phyloP scores from a whole-genome alignment of 2,329 filamentous ascomycete genomes.

The Blastomyces silverae region DNA sequence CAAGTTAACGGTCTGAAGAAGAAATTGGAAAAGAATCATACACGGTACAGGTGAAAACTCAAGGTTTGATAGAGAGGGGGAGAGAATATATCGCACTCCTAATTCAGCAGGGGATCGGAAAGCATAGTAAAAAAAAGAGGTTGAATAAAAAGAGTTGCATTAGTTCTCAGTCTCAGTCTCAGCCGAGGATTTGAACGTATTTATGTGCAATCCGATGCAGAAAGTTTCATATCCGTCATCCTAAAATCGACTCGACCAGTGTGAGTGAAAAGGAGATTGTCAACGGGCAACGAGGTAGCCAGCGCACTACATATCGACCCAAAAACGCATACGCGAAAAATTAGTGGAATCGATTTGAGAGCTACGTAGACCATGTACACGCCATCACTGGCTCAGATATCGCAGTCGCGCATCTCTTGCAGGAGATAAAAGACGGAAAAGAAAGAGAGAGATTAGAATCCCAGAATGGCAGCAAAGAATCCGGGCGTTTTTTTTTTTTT shows the following conservation, averaged over 20 bases:
- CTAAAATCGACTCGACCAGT: background rate
- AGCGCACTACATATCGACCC: background rate
- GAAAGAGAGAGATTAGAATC: background rate
- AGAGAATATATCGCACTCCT: slow-evolving; percentile 10
- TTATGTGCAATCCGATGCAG: background rate
- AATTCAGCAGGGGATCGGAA: slow-evolving; percentile 9
- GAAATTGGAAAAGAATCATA: slow-evolving; percentile 3
- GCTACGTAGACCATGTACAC: background rate
- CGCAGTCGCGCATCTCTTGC: background rate
- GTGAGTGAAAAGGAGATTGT: background rate
- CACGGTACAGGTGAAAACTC: slow-evolving; percentile 4
- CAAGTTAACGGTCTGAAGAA: slow-evolving; percentile 4
- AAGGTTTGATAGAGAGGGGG: background rate
- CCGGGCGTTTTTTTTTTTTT: background rate
- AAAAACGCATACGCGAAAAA: background rate
- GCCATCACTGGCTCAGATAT: background rate
- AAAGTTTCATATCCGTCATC: slow-evolving; percentile 6
- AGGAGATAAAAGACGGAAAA: background rate
- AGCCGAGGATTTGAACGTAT: background rate
- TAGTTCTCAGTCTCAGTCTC: slow-evolving; percentile 10
- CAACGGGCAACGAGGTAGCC: background rate
- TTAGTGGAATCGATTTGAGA: background rate
- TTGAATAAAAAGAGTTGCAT: background rate
- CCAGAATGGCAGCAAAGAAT: slow-evolving; percentile 8
- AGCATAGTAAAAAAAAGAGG: background rate